Conservation (phyloP, 768 basidiomycete species). For the Calocybe indica region DNA sequence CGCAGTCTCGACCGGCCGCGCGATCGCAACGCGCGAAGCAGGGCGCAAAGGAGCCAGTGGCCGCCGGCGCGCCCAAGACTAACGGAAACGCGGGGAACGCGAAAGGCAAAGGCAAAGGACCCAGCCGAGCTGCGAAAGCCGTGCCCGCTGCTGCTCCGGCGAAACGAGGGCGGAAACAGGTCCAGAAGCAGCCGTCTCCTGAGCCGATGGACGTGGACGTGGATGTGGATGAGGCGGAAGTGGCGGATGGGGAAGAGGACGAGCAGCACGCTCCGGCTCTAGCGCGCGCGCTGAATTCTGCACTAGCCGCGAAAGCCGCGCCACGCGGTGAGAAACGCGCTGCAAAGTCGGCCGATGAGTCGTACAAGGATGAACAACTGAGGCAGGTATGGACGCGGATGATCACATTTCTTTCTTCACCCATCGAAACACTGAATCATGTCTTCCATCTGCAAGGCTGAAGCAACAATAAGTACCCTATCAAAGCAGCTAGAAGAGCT, state of each 20-base stretch:
- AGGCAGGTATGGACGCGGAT: constrained; percentile 20
- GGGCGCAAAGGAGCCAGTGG: constrained; percentile 1
- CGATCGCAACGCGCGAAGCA: constrained; percentile 5
- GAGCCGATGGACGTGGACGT: constrained; percentile 16
- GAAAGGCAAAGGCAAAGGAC: constrained; percentile 24
- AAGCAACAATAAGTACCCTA: constrained; percentile 40
- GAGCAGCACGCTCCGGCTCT: neutral
- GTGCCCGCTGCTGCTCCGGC: too few species aligned
- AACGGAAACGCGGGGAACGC: constrained; percentile 29
- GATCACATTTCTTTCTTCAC: constrained; percentile 3
- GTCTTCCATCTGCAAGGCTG: constrained; percentile 21
- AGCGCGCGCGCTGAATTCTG: constrained; percentile 2
- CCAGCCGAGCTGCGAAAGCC: neutral
- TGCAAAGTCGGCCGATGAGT: constrained; percentile 4
- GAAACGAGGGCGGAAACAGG: neutral
- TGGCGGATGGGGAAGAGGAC: constrained; percentile 10
- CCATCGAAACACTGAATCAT: neutral
- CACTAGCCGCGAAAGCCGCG: constrained; percentile 7
- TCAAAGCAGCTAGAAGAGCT: constrained; percentile 54
- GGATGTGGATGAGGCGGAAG: constrained; percentile 14
- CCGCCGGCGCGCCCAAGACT: constrained; percentile 19
- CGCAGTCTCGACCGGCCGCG: neutral
- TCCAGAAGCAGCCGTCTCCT: constrained; percentile 5
- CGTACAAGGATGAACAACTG: constrained; percentile 9
- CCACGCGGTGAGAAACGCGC: constrained; percentile 3